A percentile compares a stretch with the other conserved stretches of the same genome.
Evolutionary conservation across 129 eudicot species (phyloP).

Genomic region (Gnaphalium uliginosum): DNA sequence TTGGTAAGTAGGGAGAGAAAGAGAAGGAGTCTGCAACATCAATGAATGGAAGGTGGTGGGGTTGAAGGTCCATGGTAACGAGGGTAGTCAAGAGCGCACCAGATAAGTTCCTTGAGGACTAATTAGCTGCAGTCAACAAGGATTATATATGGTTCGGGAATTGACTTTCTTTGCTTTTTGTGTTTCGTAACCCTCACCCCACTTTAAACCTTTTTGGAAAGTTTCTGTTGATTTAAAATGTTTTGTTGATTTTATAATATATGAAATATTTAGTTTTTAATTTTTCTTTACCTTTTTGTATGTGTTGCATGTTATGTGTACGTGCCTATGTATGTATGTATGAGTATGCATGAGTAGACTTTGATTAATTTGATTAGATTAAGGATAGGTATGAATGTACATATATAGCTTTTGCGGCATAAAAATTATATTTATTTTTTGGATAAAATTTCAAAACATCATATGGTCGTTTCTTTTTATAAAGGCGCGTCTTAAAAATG

Average conservation of each 20-base stretch:
- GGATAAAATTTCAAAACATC: too few relatives aligned
- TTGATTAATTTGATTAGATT: too few relatives aligned
- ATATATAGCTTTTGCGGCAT: too few relatives aligned
- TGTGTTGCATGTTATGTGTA: background rate
- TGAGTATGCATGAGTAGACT: background rate
- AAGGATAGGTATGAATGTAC: too few relatives aligned
- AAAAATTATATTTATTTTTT: too few relatives aligned
- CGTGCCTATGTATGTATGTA: too few relatives aligned
- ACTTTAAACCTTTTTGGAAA: background rate
- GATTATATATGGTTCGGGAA: constrained; percentile 88
- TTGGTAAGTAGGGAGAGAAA: constrained; percentile 35
- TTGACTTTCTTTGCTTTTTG: constrained; percentile 73
- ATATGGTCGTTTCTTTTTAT: too few relatives aligned
- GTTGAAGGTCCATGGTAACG: constrained; percentile 36
- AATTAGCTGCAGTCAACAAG: constrained; percentile 25
- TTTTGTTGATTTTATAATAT: constrained; percentile 15
- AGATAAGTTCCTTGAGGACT: constrained; percentile 50
- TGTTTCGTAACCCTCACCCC: constrained; percentile 28
- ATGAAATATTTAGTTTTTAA: too few relatives aligned
- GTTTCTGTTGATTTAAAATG: constrained; percentile 7
- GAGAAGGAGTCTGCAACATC: constrained; percentile 32
- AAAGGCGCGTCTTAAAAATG: too few relatives aligned
- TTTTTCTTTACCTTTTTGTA: background rate
- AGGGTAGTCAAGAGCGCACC: constrained; percentile 99
- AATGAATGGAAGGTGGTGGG: constrained; percentile 44